phyloP scores from a whole-genome alignment of 441 rosid species.

The Eutrema salsugineum region DNA sequence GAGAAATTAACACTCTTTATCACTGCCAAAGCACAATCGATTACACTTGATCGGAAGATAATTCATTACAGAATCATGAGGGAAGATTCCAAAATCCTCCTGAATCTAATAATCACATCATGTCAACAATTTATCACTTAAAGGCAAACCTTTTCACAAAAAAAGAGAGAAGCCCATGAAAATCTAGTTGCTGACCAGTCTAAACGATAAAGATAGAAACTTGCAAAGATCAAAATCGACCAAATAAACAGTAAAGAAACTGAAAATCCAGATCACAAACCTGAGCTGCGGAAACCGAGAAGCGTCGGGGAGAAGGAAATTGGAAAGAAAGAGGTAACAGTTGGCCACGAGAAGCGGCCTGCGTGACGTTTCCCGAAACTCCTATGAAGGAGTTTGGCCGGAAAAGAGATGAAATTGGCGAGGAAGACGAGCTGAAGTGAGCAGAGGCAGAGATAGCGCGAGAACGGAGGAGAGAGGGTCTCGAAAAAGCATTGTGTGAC shows the following conservation, averaged over 20 bases:
- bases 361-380: background rate
- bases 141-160: background rate
- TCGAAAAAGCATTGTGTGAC: background rate
- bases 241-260: background rate
- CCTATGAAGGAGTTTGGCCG: constrained; percentile 6
- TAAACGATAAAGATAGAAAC: background rate
- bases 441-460: constrained; percentile 11
- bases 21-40: background rate
- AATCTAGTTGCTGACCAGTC: no score
- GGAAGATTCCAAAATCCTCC: no score
- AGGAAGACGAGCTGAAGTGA: background rate
- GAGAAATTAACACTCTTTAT: no score
- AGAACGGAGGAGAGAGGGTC: background rate
- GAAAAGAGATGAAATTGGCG: background rate
- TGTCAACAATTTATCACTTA: no score
- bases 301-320: constrained; percentile 45
- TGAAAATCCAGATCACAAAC: constrained; percentile 18
- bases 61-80: background rate
- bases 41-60: no score
- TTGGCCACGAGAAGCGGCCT: background rate
- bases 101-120: background rate
- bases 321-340: constrained; percentile 33
- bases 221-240: background rate
- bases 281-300: constrained; percentile 43
- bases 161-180: background rate